Evolutionary conservation across 768 basidiomycete genomes (phyloP), one percentile per base, ranked within the genome.

Genomic region (Tubosaeta sp.): DNA sequence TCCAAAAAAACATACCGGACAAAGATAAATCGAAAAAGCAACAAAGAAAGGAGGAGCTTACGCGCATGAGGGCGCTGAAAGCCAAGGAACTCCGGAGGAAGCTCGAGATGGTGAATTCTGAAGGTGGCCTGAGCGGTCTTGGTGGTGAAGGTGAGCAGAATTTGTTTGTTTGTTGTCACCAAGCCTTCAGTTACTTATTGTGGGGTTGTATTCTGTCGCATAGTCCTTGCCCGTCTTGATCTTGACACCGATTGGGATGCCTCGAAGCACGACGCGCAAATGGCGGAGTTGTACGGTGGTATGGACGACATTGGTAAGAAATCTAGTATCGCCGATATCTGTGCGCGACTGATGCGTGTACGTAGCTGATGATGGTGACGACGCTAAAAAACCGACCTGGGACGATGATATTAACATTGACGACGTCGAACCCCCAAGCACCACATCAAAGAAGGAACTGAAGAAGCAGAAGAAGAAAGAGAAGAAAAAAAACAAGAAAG

Each of bases 161-260:
- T 32, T 48, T n/a, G 18, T n/a, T 18, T 7, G 22, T 19, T 2
- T 30, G 2, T 29, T 35, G 25, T 14, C 31, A 52, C 46, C 31
- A 1, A 12, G 25, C 4, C 25, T 27, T 27, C 29, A 21, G 9
- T 12, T 39, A 11, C 4, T n/a, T n/a, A 12, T 11, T 36, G 9
- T 4, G 43, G 31, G 11, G 12, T 41, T 43, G n/a, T 25, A n/a
- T n/a, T n/a, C n/a, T 27, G 13, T 44, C 49, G 16, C 51, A 50
- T 58, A 83, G 89, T 81, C 3, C 67, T 93, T 45, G 71, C 77
- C 46, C 80, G 79, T 36, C 74, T 95, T 4, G 91, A 95, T 59
- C 71, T 99, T 6, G 94, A 98, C 11, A 90, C 83, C 1, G 94
- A 97, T 40, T 98, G 91, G 87, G 92, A 97, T 60, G 87, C 91